Base-by-base conservation (phyloP, 768 basidiomycete genomes). In the Kwoniella dejecticola region DNA sequence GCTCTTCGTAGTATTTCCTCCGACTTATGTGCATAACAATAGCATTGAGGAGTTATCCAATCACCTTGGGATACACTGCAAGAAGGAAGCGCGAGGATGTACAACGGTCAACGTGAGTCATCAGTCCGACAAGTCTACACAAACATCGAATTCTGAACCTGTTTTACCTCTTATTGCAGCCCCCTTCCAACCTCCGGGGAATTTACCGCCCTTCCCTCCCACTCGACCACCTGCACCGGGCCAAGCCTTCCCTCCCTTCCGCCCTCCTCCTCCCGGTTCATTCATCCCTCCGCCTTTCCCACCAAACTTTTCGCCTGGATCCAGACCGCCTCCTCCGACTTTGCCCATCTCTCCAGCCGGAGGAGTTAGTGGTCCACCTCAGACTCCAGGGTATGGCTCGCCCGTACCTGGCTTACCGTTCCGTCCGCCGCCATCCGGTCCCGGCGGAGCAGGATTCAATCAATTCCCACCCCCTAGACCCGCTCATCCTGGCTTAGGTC, bases 171-270 rank as follows among this genome's bases (percentile, higher is more conserved):
- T n/a, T n/a, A n/a, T n/a, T 11, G 33, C 27, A 57, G 56, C 58
- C 30, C 49, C 49, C 24, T 52, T 40, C 48, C 47, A 46, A 30
- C 44, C 56, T 26, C 56, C 57, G 3, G 57, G 57, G 24, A 56
- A 52, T 24, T 44, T 62, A 57, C 74, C 74, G n/a, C 76, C 76
- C 15, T 73, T 68, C 56, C 64, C 66, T 3, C 67, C 64, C 2
- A 62, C 40, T 30, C 49, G 58, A 48, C 44, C 47, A 15, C 67
- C 67, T 19, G 52, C 59, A 11, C 33, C 52, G 21, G 36, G 48
- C n/a, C 55, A 49, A 19, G 53, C 67, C n/a, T 41, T 72, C 38
- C 75, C 75, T 24, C 75, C 75, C n/a, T 77, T 73, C 65, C 66
- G 57, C 15, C 55, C 50, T 8, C 69, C 71, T 13, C 64, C 62